Evolutionary conservation across 768 basidiomycete genomes (phyloP).

Genomic region (Roridomyces roridus): DNA sequence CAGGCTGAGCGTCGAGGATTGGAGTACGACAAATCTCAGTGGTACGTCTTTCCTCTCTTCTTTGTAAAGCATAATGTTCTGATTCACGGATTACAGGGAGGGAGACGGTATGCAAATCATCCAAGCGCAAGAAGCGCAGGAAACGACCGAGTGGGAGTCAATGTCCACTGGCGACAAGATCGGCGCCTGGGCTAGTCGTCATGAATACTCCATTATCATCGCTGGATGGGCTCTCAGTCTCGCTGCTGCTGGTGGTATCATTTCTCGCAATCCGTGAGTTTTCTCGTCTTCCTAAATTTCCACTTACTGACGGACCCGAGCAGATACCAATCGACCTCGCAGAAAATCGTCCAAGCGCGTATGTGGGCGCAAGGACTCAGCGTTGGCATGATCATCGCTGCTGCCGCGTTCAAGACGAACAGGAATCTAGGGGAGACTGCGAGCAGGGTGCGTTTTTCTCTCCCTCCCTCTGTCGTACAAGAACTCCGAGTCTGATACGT

Average conservation of each 20-base stretch:
- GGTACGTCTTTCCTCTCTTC: slow-evolving; percentile 44
- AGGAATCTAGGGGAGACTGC: slow-evolving; percentile 46
- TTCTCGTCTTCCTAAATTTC: neutral
- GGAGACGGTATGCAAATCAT: slow-evolving; percentile 51
- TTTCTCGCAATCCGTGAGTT: slow-evolving; percentile 67
- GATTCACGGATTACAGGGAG: neutral
- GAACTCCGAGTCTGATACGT: slow-evolving; percentile 4
- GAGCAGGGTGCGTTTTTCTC: slow-evolving; percentile 36
- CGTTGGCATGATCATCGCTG: slow-evolving; percentile 69
- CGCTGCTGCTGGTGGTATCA: slow-evolving; percentile 63
- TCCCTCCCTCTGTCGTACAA: neutral
- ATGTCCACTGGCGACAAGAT: slow-evolving; percentile 58
- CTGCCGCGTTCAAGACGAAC: slow-evolving; percentile 71
- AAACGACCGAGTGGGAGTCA: slow-evolving; percentile 55
- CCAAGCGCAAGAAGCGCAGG: slow-evolving; percentile 50
- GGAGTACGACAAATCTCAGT: slow-evolving; percentile 66
- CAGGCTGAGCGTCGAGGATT: slow-evolving; percentile 73
- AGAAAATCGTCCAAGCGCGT: slow-evolving; percentile 83
- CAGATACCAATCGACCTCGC: slow-evolving; percentile 61
- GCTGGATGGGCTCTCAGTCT: slow-evolving; percentile 77
- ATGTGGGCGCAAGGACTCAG: slow-evolving; percentile 89
- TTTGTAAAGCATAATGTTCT: neutral
- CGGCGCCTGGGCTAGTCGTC: slow-evolving; percentile 65
- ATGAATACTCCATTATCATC: slow-evolving; percentile 73
- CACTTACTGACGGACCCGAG: neutral